Evolutionary conservation across 345 rosid genomes (phyloP).

Genomic region (Rhodomyrtus tomentosa): DNA sequence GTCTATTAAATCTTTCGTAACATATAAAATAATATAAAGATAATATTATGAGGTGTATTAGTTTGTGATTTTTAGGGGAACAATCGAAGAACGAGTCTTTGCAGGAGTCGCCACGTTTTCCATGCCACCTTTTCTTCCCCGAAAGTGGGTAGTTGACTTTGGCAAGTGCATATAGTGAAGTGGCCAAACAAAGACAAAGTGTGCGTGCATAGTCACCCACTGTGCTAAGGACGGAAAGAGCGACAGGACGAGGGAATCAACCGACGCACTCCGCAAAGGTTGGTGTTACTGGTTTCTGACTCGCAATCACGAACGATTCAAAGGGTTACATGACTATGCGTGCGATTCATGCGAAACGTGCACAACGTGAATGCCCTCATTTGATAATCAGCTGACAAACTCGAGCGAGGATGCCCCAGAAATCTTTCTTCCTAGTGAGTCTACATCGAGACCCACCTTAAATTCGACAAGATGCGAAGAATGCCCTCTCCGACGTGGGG

Average conservation of each 20-base stretch:
- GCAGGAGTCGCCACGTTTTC: neutral
- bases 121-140: neutral
- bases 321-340: neutral
- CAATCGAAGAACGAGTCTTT: too few species aligned
- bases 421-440: neutral
- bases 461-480: neutral
- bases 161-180: neutral
- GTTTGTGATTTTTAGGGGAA: neutral
- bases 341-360: neutral
- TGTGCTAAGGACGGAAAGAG: neutral
- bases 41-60: neutral
- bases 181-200: neutral
- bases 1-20: neutral
- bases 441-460: neutral
- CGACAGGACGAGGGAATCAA: neutral
- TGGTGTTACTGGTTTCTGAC: neutral
- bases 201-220: neutral
- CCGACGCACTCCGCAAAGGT: neutral
- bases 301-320: neutral
- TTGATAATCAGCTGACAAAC: neutral
- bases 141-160: neutral
- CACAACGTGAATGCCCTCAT: neutral
- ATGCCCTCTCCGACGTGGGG: neutral
- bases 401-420: neutral
- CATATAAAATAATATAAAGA: neutral